phyloP scores from a whole-genome alignment of 257 asterid genomes.

The Striga asiatica region DNA sequence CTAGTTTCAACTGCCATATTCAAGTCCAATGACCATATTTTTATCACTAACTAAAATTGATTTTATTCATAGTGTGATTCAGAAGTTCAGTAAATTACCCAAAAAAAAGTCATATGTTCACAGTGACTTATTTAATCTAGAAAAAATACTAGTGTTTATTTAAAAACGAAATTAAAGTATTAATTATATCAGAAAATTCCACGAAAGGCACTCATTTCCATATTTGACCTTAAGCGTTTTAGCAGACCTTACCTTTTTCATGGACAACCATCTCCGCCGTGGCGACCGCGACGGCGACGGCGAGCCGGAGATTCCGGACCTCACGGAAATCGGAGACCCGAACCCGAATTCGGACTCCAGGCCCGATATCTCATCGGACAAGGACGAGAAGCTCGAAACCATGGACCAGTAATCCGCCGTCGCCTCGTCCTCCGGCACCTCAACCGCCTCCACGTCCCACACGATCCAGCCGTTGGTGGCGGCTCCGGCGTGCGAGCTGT shows the following conservation, averaged over 20 bases:
- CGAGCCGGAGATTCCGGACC: conserved; percentile 33
- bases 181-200: neutral
- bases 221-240: conserved; percentile 4
- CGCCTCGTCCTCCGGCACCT: conserved; percentile 66
- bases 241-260: conserved; percentile 50
- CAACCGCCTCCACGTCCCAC: conserved; percentile 71
- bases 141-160: no score
- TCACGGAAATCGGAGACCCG: conserved; percentile 57
- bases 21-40: no score
- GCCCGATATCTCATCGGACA: conserved; percentile 69
- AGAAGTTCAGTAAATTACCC: no score
- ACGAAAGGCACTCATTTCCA: neutral
- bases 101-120: no score
- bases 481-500: conserved; percentile 35
- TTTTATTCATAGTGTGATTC: no score
- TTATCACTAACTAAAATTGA: no score
- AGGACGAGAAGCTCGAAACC: conserved; percentile 64
- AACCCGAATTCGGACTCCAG: conserved; percentile 42
- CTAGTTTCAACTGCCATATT: no score
- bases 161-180: neutral
- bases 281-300: conserved; percentile 37
- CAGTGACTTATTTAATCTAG: no score
- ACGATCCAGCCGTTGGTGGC: conserved; percentile 54
- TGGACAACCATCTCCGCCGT: conserved; percentile 21
- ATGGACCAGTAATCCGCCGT: conserved; percentile 52